These are phyloP conservation scores for Colletotrichum lupini DNA, from an alignment of 2,329 filamentous ascomycete genomes.

Conservation along the genomic window DNA sequence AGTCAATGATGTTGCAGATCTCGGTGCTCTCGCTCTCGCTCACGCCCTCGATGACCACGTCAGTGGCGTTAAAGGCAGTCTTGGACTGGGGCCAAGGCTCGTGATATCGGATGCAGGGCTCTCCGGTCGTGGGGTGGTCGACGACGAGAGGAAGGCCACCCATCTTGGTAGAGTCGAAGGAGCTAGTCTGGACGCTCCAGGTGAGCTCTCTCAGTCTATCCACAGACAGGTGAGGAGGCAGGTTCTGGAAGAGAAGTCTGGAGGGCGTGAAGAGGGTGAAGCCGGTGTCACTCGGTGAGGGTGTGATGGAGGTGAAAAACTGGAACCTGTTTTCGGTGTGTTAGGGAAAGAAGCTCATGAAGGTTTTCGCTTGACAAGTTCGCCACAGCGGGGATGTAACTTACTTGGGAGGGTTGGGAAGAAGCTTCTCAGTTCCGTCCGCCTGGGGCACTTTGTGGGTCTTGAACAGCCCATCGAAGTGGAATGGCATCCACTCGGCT, in stretches of 20 bases:
- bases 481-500: slow-evolving; percentile 66
- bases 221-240: slow-evolving; percentile 49
- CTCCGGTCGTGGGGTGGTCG: slow-evolving; percentile 55
- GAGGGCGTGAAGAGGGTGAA: slow-evolving; percentile 66
- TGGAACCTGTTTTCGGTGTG: slow-evolving; percentile 54
- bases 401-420: slow-evolving; percentile 57
- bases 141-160: slow-evolving; percentile 55
- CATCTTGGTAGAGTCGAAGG: slow-evolving; percentile 58
- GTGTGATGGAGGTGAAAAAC: slow-evolving; percentile 59
- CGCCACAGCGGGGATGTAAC: slow-evolving; percentile 21
- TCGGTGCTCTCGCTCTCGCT: slow-evolving; percentile 43
- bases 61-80: slow-evolving; percentile 60
- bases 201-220: slow-evolving; percentile 52
- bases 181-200: slow-evolving; percentile 60
- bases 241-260: slow-evolving; percentile 58
- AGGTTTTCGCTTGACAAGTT: background rate
- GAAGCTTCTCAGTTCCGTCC: slow-evolving; percentile 51
- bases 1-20: slow-evolving; percentile 53
- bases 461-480: slow-evolving; percentile 69
- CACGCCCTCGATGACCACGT: slow-evolving; percentile 54
- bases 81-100: slow-evolving; percentile 64
- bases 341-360: background rate
- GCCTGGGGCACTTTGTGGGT: slow-evolving; percentile 52
- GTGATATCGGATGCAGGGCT: slow-evolving; percentile 64
- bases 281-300: slow-evolving; percentile 61